Conservation (phyloP, 805 yeast genomes). For the Candida awuae region DNA sequence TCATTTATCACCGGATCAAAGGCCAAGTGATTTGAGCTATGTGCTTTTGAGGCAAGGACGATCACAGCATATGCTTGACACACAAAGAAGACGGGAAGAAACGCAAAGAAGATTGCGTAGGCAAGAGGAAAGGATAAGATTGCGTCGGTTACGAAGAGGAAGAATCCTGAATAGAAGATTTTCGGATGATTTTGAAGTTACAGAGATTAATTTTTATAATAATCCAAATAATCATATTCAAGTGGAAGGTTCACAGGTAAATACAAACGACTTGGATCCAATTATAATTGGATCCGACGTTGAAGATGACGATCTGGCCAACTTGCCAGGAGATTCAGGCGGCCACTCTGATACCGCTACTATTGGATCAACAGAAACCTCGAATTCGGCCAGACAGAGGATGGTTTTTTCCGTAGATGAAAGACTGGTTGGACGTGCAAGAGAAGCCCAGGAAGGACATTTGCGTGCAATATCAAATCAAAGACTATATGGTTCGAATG, state of each 20-base stretch:
- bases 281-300: slow-evolving; percentile 19
- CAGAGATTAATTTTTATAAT: not conserved
- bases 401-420: slow-evolving; percentile 4
- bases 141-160: not conserved
- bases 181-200: not conserved
- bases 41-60: not conserved
- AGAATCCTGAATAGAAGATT: not conserved
- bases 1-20: too few species aligned
- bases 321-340: not conserved
- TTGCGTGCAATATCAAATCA: not conserved
- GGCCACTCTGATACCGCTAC: slow-evolving; percentile 6
- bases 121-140: not conserved
- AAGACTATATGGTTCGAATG: not conserved
- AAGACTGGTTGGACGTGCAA: slow-evolving; percentile 1
- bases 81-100: not conserved
- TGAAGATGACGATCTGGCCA: slow-evolving; percentile 3
- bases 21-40: too few species aligned
- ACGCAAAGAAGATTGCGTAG: not conserved
- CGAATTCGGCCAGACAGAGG: not conserved
- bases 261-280: slow-evolving; percentile 13
- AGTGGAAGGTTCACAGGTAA: not conserved
- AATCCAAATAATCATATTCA: slow-evolving; percentile 7
- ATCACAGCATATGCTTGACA: not conserved
- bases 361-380: not conserved
- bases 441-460: slow-evolving; percentile 1